Base-by-base conservation (phyloP, 2,329 filamentous ascomycete genomes). In the Nemania abortiva region DNA sequence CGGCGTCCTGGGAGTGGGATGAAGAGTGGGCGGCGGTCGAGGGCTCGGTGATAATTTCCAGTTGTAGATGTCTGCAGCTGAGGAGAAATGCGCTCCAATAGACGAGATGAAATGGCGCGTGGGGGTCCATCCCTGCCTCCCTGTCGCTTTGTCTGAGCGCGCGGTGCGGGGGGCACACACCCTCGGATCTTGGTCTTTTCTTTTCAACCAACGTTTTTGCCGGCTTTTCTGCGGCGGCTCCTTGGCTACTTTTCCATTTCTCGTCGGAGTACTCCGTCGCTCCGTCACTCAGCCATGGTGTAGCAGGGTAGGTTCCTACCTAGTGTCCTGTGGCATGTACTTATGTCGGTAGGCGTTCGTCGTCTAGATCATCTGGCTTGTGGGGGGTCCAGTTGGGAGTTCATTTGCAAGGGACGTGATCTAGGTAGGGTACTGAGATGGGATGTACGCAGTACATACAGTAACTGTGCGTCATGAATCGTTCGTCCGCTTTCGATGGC, bases 1-100 rank as follows among this genome's bases (percentile, higher is more conserved):
- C n/a, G n/a, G n/a, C n/a, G n/a, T n/a, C n/a, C n/a, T n/a, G n/a
- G n/a, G 68, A 60, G 67, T 62, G 66, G 56, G 67, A 62, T 62
- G 62, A 31, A 65, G 69, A 56, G 69, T 59, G 66, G 59, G 64
- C 62, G 66, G 70, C 63, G 53, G 53, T 74, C 72, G 65, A 70
- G n/a, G 47, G 56, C 64, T 72, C 70, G 70, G 70, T 72, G 57
- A 39, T 66, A 37, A 70, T 70, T 72, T 63, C 70, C 68, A 63
- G 64, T 70, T 70, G 59, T 59, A 71, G 65, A 55, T 63, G 31
- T 56, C 22, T 63, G 65, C 64, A 72, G 67, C 57, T 65, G 58
- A 68, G 64, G 52, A 50, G 58, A 49, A 66, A 62, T 49, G 52
- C 60, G 57, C 67, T 67, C 63, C 64, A 69, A 69, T 63, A 69